These are phyloP conservation scores for Diaporthe amygdali DNA, from an alignment of 2,329 filamentous ascomycete species.

Conservation along the genomic window DNA sequence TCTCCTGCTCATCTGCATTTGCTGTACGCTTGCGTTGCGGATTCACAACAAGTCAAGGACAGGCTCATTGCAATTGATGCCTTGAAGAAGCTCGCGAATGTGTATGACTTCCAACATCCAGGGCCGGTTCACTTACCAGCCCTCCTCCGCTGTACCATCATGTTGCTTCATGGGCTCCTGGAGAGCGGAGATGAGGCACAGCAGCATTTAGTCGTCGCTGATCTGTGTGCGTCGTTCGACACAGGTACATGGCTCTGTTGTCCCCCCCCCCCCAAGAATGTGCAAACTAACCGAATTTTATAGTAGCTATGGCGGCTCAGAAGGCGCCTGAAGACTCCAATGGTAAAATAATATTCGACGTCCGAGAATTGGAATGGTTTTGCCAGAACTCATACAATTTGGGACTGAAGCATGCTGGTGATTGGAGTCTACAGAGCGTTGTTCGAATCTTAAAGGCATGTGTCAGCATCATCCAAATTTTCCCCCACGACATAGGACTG, in stretches of 20 bases:
- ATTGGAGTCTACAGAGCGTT: constrained; percentile 58
- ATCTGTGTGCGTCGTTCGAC: constrained; percentile 60
- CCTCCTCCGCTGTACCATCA: constrained; percentile 66
- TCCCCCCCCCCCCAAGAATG: not conserved
- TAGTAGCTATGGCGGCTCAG: constrained; percentile 49
- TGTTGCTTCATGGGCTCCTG: constrained; percentile 50
- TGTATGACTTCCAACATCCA: constrained; percentile 52
- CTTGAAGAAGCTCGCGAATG: constrained; percentile 65
- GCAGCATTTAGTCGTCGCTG: constrained; percentile 39
- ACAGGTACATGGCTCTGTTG: constrained; percentile 39
- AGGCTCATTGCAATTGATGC: constrained; percentile 63
- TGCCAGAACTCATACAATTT: constrained; percentile 82
- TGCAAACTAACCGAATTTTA: not conserved
- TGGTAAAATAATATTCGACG: constrained; percentile 58
- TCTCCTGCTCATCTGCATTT: constrained; percentile 60
- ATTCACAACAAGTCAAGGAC: constrained; percentile 72
- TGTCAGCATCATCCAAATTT: constrained; percentile 55
- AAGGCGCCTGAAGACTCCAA: constrained; percentile 42
- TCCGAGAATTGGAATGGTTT: constrained; percentile 81
- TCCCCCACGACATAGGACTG: constrained; percentile 51
- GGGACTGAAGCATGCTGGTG: constrained; percentile 64
- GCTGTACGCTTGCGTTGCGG: constrained; percentile 80
- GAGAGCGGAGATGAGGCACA: constrained; percentile 34
- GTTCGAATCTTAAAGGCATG: constrained; percentile 62
- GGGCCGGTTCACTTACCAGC: constrained; percentile 64